Evolutionary conservation across 192 early-diverging fungal species (phyloP).

Genomic region (Podila horticola): DNA sequence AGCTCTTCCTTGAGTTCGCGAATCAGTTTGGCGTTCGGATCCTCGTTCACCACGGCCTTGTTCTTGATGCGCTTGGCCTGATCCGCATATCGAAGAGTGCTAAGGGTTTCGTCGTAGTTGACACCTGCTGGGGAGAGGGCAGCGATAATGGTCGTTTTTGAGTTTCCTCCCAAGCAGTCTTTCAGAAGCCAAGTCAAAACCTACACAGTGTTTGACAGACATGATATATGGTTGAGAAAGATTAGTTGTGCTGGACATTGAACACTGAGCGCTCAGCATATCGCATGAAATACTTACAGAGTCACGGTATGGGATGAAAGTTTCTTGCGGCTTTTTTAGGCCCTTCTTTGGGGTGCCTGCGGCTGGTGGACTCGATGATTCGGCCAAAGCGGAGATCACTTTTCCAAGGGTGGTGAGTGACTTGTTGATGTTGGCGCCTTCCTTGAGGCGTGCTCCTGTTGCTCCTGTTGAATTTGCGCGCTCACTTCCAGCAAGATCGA

Average conservation of each 20-base stretch:
- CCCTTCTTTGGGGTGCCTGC: conserved; percentile 39
- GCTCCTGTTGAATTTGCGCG: conserved; percentile 88
- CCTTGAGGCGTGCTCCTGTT: conserved; percentile 84
- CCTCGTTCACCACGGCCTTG: conserved; percentile 91
- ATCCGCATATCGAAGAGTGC: conserved; percentile 90
- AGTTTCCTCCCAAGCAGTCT: conserved; percentile 87
- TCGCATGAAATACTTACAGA: conserved; percentile 64
- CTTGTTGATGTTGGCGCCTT: conserved; percentile 96
- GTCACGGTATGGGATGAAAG: conserved; percentile 91
- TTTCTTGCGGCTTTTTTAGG: conserved; percentile 54
- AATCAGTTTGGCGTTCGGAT: conserved; percentile 80
- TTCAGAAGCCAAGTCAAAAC: conserved; percentile 86
- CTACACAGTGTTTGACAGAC: conserved; percentile 32
- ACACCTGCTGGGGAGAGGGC: conserved; percentile 79
- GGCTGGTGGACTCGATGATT: conserved; percentile 58
- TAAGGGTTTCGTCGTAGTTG: conserved; percentile 80
- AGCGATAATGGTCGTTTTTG: conserved; percentile 84
- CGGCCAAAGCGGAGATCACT: conserved; percentile 91
- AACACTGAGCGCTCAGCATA: not conserved
- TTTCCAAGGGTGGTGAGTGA: conserved; percentile 92
- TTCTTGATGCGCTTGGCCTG: conserved; percentile 93
- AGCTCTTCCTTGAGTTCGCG: conserved; percentile 88
- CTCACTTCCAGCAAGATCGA: conserved; percentile 96
- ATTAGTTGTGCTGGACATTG: not conserved
- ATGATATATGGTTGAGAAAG: not conserved